Evolutionary conservation across 1,284 basidiomycete genomes (phyloP).

Genomic region (Schizophyllum commune): DNA sequence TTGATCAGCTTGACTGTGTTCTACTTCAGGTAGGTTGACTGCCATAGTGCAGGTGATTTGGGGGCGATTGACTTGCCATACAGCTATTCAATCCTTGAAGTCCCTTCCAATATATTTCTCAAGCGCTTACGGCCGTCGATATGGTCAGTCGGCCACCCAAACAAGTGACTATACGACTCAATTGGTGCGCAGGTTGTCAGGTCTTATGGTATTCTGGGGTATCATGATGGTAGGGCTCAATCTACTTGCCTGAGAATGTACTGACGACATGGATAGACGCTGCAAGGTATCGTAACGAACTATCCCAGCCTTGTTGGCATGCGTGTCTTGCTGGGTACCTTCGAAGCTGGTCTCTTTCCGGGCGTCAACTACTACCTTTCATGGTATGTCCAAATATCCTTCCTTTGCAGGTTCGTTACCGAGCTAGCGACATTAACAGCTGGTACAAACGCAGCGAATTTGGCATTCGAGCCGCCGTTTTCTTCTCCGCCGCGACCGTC

Average conservation of each 20-base stretch:
- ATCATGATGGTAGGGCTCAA: conserved; percentile 48
- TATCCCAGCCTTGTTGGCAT: conserved; percentile 57
- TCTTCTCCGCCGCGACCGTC: conserved; percentile 69
- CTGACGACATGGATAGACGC: conserved; percentile 32
- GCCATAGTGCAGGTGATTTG: not conserved
- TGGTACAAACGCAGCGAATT: conserved; percentile 70
- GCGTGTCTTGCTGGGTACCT: conserved; percentile 59
- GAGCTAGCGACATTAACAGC: conserved; percentile 19
- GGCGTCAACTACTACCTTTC: conserved; percentile 63
- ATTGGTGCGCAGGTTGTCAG: conserved; percentile 45
- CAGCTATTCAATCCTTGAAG: conserved; percentile 37
- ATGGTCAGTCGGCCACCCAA: conserved; percentile 17
- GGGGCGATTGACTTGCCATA: not conserved
- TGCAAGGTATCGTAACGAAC: conserved; percentile 62
- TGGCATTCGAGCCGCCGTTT: conserved; percentile 55
- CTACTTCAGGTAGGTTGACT: conserved; percentile 37
- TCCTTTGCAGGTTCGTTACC: not conserved
- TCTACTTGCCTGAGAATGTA: not conserved
- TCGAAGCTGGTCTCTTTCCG: conserved; percentile 68
- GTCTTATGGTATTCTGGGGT: conserved; percentile 62
- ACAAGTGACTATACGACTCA: conserved; percentile 35
- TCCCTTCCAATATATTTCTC: conserved; percentile 64
- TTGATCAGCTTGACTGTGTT: conserved; percentile 54
- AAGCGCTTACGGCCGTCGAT: conserved; percentile 64
- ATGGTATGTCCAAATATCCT: conserved; percentile 33